These are phyloP conservation scores for Podospora comata DNA, from an alignment of 495 filamentous ascomycete genomes.

Conservation along the genomic window DNA sequence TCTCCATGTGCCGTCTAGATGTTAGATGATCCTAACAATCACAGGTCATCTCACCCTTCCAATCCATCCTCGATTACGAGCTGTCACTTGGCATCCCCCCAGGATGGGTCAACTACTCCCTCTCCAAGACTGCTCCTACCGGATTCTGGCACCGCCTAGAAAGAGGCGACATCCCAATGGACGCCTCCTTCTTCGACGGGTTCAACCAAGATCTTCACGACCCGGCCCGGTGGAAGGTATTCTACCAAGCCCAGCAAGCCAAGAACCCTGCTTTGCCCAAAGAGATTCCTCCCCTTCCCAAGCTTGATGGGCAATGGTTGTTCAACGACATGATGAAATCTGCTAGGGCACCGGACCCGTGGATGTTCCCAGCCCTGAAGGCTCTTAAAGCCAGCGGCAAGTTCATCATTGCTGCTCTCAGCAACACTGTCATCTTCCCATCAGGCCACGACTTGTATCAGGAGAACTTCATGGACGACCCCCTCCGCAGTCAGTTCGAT, in stretches of 20 bases:
- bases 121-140: conserved; percentile 69
- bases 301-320: conserved; percentile 72
- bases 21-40: conserved; percentile 19
- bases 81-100: conserved; percentile 66
- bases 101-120: conserved; percentile 89
- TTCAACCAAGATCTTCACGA: conserved; percentile 74
- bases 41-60: conserved; percentile 86
- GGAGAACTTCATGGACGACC: conserved; percentile 39
- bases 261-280: conserved; percentile 33
- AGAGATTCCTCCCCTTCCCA: conserved; percentile 61
- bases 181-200: conserved; percentile 67
- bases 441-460: conserved; percentile 55
- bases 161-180: conserved; percentile 67
- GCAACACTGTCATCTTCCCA: conserved; percentile 84
- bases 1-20: neutral
- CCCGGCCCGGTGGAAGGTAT: conserved; percentile 59
- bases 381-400: conserved; percentile 58
- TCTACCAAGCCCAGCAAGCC: conserved; percentile 38
- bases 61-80: conserved; percentile 90
- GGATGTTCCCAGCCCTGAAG: conserved; percentile 81
- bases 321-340: conserved; percentile 92
- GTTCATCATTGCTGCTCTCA: conserved; percentile 76
- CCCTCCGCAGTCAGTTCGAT: conserved; percentile 64
- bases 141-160: conserved; percentile 87
- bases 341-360: conserved; percentile 69